Conservation (phyloP, 2,329 filamentous ascomycete genomes). For the Exserohilum rostratum region DNA sequence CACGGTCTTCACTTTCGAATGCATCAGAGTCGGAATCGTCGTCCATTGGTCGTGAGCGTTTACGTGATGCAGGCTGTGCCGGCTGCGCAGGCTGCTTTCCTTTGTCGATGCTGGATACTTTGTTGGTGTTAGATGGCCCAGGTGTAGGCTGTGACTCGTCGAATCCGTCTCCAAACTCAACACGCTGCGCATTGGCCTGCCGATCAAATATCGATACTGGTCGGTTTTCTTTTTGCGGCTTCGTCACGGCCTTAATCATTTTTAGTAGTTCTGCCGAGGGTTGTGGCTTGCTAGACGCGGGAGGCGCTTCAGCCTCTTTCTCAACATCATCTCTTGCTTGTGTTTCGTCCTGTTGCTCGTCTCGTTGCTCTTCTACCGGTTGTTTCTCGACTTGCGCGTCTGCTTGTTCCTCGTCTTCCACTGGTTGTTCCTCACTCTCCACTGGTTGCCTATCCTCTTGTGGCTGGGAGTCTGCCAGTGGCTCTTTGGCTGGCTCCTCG, state of each 20-base stretch:
- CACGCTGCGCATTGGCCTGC: conserved; percentile 47
- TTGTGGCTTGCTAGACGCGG: conserved; percentile 24
- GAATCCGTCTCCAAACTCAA: conserved; percentile 49
- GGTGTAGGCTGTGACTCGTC: conserved; percentile 36
- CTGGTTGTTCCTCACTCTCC: conserved; percentile 13
- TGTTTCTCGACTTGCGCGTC: conserved; percentile 11
- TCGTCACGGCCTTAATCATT: conserved; percentile 24
- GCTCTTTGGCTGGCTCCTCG: conserved; percentile 7
- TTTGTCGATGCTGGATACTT: conserved; percentile 30
- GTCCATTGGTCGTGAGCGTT: conserved; percentile 34
- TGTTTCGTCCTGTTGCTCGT: conserved; percentile 3
- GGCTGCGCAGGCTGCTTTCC: conserved; percentile 40
- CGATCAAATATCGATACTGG: conserved; percentile 47
- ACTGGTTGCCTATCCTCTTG: conserved; percentile 10
- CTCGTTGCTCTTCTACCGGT: conserved; percentile 1
- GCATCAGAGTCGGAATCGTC: conserved; percentile 49
- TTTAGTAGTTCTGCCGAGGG: conserved; percentile 30
- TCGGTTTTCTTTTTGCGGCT: conserved; percentile 44
- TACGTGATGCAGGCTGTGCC: conserved; percentile 33
- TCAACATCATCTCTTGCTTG: conserved; percentile 1
- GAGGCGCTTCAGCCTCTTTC: conserved; percentile 15
- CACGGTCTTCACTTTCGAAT: conserved; percentile 52
- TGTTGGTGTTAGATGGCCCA: conserved; percentile 29
- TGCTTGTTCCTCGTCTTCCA: conserved; percentile 10
- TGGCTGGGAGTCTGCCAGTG: conserved; percentile 7